Base-by-base conservation (phyloP, 768 basidiomycete species). In the Thelephora aurantiotincta region DNA sequence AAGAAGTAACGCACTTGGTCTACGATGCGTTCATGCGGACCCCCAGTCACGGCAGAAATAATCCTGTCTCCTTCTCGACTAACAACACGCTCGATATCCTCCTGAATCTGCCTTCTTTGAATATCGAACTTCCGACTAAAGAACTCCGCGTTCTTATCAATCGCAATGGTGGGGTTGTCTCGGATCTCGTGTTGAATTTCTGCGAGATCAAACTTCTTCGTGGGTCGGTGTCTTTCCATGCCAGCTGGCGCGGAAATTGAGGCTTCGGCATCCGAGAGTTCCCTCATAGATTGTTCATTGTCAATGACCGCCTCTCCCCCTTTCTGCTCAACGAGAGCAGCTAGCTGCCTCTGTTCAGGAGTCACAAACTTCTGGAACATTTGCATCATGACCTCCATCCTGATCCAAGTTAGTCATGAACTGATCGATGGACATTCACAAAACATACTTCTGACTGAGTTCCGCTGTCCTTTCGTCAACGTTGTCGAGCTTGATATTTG, bases 21-120 rank as follows among this genome's bases (percentile, higher is more conserved):
- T 9, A 52, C 52, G 16, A 63, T 57, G 6, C 56, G 48, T 13
- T 55, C 54, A 35, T 61, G 59, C 0, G 62, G 54, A 0, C 60
- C 60, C 9, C 48, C 48, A 13, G 47, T 51, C 11, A 62, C 42
- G 42, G 51, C 54, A 35, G 37, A 50, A 20, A 57, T 54, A 2
- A 58, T 20, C 1, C 57, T 51, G 34, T 58, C 51, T n/a, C 50
- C 54, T 38, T 53, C 52, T 18, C 52, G 51, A 7, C 38, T 44
- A 13, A 58, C 45, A 6, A 48, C 44, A 0, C 54, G 50, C 7
- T 51, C 49, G 5, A 50, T 37, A 38, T 56, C 58, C 2, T 49
- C 51, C 11, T 46, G 26, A n/a, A 59, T 47, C 44, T 42, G 58
- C 47, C 38, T 35, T 33, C 41, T 56, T 38, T 42, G 55, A 14